A percentile compares a stretch with the other conserved stretches of the same genome.
These are phyloP conservation scores for Coemansia sp. DNA, from an alignment of 192 early-diverging fungal genomes.

Conservation along the genomic window DNA sequence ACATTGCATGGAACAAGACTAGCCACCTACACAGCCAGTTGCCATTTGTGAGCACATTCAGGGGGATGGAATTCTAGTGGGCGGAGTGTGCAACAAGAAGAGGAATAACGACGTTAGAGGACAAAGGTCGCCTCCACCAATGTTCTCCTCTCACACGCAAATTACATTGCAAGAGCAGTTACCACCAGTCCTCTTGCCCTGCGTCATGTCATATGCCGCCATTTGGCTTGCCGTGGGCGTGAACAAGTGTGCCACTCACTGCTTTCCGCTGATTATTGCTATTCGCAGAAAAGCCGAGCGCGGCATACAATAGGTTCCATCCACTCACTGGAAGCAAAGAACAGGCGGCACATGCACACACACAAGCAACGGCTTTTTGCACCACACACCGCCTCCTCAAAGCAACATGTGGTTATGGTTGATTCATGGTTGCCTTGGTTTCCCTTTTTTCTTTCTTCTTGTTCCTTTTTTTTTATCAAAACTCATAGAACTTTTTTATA, in stretches of 20 bases:
- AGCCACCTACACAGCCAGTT: too few species aligned
- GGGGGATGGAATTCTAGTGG: not conserved
- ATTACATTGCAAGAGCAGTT: not conserved
- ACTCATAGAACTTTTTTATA: conserved; percentile 1
- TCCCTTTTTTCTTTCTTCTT: conserved; percentile 18
- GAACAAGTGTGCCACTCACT: not conserved
- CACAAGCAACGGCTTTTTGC: not conserved
- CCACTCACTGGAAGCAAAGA: not conserved
- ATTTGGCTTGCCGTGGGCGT: not conserved
- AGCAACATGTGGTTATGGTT: not conserved
- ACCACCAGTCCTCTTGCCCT: not conserved
- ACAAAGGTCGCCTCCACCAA: not conserved
- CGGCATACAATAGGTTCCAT: not conserved
- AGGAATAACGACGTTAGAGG: not conserved
- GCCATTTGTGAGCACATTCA: too few species aligned
- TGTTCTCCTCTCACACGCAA: not conserved
- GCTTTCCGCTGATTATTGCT: not conserved
- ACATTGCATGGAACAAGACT: too few species aligned
- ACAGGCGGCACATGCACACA: not conserved
- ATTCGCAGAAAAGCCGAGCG: conserved; percentile 4
- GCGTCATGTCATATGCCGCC: not conserved
- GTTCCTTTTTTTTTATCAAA: conserved; percentile 11
- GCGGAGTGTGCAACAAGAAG: not conserved
- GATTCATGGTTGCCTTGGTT: conserved; percentile 3
- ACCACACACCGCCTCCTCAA: not conserved